Evolutionary conservation across 768 basidiomycete species (phyloP).

Genomic region (Trametes gibbosa): DNA sequence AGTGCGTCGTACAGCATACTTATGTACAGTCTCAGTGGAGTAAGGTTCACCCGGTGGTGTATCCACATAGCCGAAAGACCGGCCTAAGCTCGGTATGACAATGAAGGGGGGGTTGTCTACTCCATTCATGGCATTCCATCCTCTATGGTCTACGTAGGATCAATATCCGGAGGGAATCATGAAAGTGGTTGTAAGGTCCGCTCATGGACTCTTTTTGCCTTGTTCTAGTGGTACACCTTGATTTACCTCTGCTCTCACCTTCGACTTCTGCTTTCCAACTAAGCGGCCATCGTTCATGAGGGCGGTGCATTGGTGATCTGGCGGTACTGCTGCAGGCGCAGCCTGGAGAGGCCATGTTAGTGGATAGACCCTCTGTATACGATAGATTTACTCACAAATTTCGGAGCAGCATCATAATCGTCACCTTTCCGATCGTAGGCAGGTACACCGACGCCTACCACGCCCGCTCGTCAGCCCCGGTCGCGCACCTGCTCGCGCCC

Average conservation of each 20-base stretch:
- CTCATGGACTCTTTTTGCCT: background rate
- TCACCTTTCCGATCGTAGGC: slow-evolving; percentile 96
- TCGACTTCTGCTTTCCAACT: background rate
- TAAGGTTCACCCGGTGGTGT: too few relatives aligned
- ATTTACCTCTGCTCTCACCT: background rate
- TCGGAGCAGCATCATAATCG: slow-evolving; percentile 94
- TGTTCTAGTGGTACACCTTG: background rate
- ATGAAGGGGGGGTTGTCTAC: too few relatives aligned
- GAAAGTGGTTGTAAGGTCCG: too few relatives aligned
- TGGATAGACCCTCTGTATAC: background rate
- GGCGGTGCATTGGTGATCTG: slow-evolving; percentile 19
- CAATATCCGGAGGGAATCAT: too few relatives aligned
- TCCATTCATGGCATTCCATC: too few relatives aligned
- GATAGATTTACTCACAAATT: slow-evolving; percentile 66
- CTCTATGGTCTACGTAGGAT: too few relatives aligned
- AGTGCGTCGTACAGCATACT: too few relatives aligned
- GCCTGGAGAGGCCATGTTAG: slow-evolving; percentile 30
- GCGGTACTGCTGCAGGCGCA: slow-evolving; percentile 58
- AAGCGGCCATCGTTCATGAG: background rate
- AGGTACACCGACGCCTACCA: slow-evolving; percentile 87
- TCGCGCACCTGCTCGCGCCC: too few relatives aligned
- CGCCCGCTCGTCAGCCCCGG: background rate
- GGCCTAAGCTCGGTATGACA: too few relatives aligned
- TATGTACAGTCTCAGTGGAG: too few relatives aligned
- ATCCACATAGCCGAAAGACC: too few relatives aligned